These are phyloP conservation scores for Daucus carota DNA, from an alignment of 129 eudicot genomes.

Conservation along the genomic window DH1_v3.0 NC_030388.2:1210001-1210500, in stretches of 20 bases:
- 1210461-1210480: not conserved
- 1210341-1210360: no score
- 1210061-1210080: not conserved
- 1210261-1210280: constrained; percentile 9
- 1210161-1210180: not conserved
- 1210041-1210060: no score
- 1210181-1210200: not conserved
- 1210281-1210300: constrained; percentile 6
- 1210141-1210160: constrained; percentile 12
- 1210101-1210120: not conserved
- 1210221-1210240: not conserved
- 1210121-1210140: constrained; percentile 6
- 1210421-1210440: not conserved
- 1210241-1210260: constrained; percentile 9
- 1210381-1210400: not conserved
- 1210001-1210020: no score
- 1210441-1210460: not conserved
- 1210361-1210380: not conserved
- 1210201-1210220: constrained; percentile 2
- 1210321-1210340: not conserved
- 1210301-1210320: constrained; percentile 1
- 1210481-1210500: not conserved
- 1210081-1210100: not conserved
- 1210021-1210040: no score
- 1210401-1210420: not conserved